These are phyloP conservation scores for Didymella pomorum DNA, from an alignment of 2,329 filamentous ascomycete species.

Conservation along the genomic window DNA sequence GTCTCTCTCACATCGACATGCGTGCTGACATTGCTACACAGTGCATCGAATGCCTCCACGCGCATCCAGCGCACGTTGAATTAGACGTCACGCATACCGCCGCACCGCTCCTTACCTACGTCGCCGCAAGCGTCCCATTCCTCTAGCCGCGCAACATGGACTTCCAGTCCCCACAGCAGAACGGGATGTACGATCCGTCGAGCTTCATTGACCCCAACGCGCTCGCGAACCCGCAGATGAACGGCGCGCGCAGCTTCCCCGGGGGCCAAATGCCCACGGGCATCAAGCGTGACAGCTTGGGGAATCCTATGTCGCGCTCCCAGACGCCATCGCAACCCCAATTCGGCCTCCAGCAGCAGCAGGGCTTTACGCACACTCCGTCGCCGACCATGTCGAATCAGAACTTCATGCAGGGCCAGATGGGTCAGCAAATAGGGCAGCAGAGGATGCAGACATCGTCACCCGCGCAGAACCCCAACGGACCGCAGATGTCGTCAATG, in stretches of 20 bases:
- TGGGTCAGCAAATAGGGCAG: conserved; percentile 53
- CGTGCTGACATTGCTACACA: conserved; percentile 37
- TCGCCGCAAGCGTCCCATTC: conserved; percentile 13
- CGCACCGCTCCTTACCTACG: conserved; percentile 23
- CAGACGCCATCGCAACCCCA: conserved; percentile 84
- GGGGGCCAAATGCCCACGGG: conserved; percentile 74
- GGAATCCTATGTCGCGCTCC: conserved; percentile 75
- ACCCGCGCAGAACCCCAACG: conserved; percentile 78
- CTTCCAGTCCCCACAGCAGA: conserved; percentile 49
- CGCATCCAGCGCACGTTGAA: conserved; percentile 24
- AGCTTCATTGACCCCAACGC: conserved; percentile 53
- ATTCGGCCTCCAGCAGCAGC: conserved; percentile 70
- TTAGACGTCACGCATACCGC: conserved; percentile 7
- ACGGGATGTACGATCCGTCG: conserved; percentile 48
- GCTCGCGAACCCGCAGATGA: conserved; percentile 60
- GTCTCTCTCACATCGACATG: conserved; percentile 43
- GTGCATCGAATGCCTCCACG: conserved; percentile 39
- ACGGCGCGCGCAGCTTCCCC: conserved; percentile 82
- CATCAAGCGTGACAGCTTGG: conserved; percentile 76
- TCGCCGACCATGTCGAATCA: conserved; percentile 93
- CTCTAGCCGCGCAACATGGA: conserved; percentile 44
- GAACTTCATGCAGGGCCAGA: conserved; percentile 65
- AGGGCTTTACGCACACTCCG: conserved; percentile 84
- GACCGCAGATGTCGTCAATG: conserved; percentile 53
- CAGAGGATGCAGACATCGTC: conserved; percentile 85